Evolutionary conservation across 23 red algal species (phyloP).

Genomic region (Gracilaria vermiculophylla): DNA sequence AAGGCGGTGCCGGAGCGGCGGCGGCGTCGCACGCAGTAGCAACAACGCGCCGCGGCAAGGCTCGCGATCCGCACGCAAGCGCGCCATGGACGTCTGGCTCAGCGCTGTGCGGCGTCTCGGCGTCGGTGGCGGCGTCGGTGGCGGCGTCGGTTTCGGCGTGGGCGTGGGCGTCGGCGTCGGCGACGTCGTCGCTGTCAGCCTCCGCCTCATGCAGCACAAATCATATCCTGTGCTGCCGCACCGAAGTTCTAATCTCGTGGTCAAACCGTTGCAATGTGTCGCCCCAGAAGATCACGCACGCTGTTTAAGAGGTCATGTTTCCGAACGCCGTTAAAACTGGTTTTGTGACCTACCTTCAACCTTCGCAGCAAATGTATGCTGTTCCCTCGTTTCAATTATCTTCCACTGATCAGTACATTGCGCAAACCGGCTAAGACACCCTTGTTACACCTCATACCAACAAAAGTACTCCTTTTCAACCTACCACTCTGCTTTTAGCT

Average conservation of each 20-base stretch:
- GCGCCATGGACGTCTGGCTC: no score
- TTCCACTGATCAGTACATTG: not conserved
- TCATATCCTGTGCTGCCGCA: not conserved
- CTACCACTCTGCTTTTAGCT: slow-evolving; percentile 7
- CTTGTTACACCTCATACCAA: not conserved
- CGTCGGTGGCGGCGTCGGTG: not conserved
- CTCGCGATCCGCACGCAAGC: not conserved
- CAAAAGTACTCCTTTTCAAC: not conserved
- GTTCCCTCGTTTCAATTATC: slow-evolving; percentile 7
- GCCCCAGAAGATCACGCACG: not conserved
- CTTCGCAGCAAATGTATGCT: slow-evolving; percentile 3
- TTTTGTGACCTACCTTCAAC: not conserved
- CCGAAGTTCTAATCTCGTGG: not conserved
- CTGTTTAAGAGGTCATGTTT: not conserved
- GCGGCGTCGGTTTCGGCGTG: not conserved
- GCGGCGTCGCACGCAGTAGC: not conserved
- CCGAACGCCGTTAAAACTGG: not conserved
- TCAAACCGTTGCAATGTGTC: not conserved
- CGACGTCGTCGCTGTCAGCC: not conserved
- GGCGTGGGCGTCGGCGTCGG: not conserved
- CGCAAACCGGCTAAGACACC: not conserved
- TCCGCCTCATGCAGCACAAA: not conserved
- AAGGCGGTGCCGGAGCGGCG: not conserved
- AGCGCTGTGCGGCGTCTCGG: no score
- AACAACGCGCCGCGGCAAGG: slow-evolving; percentile 1